phyloP scores from a whole-genome alignment of 352 stramenopile species.

The Phytophthora europaea region DNA sequence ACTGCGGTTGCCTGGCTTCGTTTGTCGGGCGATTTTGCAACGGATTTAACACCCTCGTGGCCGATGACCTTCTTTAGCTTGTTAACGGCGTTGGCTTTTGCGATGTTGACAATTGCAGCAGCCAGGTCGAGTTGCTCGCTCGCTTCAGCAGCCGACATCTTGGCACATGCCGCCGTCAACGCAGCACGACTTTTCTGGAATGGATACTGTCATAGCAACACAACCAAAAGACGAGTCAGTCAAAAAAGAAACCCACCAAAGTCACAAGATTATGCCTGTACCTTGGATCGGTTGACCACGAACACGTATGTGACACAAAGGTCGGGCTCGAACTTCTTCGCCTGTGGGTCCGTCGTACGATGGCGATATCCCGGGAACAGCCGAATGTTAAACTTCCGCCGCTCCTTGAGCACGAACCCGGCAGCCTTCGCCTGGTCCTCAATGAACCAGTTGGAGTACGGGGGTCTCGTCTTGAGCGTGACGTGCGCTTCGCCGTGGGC shows the following conservation, averaged over 20 bases:
- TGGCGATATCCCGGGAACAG: slow-evolving; percentile 90
- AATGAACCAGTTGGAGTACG: slow-evolving; percentile 91
- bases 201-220: slow-evolving; percentile 36
- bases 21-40: neutral
- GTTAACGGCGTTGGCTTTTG: slow-evolving; percentile 25
- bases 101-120: slow-evolving; percentile 43
- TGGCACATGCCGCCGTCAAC: slow-evolving; percentile 24
- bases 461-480: slow-evolving; percentile 86
- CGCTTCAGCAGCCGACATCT: slow-evolving; percentile 18
- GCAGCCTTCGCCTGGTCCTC: slow-evolving; percentile 81
- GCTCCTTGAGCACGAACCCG: slow-evolving; percentile 84
- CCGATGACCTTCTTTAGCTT: slow-evolving; percentile 9
- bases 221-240: neutral
- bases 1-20: neutral
- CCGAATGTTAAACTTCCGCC: slow-evolving; percentile 74
- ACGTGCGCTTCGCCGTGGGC: slow-evolving; percentile 80
- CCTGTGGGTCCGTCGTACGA: slow-evolving; percentile 87
- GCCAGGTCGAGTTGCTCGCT: slow-evolving; percentile 38
- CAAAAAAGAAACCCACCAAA: neutral
- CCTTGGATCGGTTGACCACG: slow-evolving; percentile 84
- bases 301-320: slow-evolving; percentile 90
- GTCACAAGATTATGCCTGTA: slow-evolving; percentile 26
- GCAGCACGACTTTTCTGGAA: slow-evolving; percentile 42
- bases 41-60: neutral
- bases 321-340: slow-evolving; percentile 87